Conservation (phyloP, 176 grass and related monocot genomes). For the Metroxylon sagu region DNA sequence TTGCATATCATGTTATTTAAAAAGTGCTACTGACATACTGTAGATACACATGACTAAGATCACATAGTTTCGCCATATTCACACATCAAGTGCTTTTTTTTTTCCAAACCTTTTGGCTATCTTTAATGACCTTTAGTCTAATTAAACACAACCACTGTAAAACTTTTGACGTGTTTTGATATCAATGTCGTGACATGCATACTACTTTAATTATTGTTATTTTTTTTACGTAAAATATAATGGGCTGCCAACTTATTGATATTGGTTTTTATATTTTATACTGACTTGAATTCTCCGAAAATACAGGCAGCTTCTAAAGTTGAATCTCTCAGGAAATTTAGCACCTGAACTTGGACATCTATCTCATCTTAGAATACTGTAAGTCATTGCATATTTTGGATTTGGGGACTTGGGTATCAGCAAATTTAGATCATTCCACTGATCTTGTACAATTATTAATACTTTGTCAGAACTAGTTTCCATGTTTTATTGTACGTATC, state of each 20-base stretch:
- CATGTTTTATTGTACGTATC: neutral
- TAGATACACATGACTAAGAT: too few species aligned
- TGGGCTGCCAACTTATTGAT: neutral
- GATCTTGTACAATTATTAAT: too few species aligned
- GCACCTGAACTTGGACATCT: conserved; percentile 63
- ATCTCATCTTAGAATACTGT: conserved; percentile 58
- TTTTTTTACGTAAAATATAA: neutral
- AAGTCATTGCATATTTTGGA: conserved; percentile 14
- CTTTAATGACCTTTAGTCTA: too few species aligned
- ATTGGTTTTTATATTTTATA: conserved; percentile 9
- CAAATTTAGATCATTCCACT: too few species aligned
- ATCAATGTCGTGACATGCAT: too few species aligned
- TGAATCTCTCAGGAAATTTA: conserved; percentile 83
- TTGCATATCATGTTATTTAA: too few species aligned
- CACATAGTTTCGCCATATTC: too few species aligned
- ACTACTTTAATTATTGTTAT: neutral
- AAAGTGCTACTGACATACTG: too few species aligned
- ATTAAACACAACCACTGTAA: too few species aligned
- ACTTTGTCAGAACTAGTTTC: neutral
- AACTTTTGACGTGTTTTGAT: too few species aligned
- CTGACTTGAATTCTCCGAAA: conserved; percentile 7
- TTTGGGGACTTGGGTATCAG: neutral
- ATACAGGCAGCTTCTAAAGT: conserved; percentile 63
- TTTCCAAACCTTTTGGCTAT: too few species aligned
- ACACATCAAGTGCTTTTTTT: too few species aligned